Base-by-base conservation (phyloP, 192 early-diverging fungal genomes). In the Phlyctochytrium planicorne region DNA sequence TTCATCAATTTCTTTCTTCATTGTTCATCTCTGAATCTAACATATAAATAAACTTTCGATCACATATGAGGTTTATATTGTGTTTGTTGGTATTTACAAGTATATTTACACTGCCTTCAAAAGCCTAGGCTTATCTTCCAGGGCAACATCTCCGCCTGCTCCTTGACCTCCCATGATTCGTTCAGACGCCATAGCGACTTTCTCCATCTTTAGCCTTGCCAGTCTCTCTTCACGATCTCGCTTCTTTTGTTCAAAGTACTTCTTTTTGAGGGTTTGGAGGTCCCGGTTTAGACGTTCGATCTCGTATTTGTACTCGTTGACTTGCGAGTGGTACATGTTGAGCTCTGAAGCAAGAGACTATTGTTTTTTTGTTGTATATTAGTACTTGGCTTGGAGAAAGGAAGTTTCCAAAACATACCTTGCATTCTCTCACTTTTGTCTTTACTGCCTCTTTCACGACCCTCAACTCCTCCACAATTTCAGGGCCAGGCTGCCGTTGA, bases 311-410 rank as follows among this genome's bases (percentile, higher is more conserved):
- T 82, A 83, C 60, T 87, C 83, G 62, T 82, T 84, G 2, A 80
- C 77, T 80, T 87, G 85, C 29, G 82, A 78, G 56, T 85, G 83
- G 53, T 86, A 86, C 85, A 86, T 87, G 75, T 85, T 87, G 14
- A 87, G 76, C 53, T 87, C 85, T 12, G 83, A 83, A 30, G 85
- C 85, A 23, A 87, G 78, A 3, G 85, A 67, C 81, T 86, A 53
- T 6, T 3, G 20, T 30, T 55, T 30, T 34, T n/a, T n/a, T 10
- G 64, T 36, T 59, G 29, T 70, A 1, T 24, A 66, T 12, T n/a
- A 70, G 20, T 31, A 16, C 29, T 55, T 2, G 24, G 25, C 29
- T 23, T 57, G 24, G 30, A 63, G 53, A 76, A 31, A 24, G 2
- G 23, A 17, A 65, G 24, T 4, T 53, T 20, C 3, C 24, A 1